Base-by-base conservation (phyloP, 140 eudicot species). In the Stevia rebaudiana region DNA sequence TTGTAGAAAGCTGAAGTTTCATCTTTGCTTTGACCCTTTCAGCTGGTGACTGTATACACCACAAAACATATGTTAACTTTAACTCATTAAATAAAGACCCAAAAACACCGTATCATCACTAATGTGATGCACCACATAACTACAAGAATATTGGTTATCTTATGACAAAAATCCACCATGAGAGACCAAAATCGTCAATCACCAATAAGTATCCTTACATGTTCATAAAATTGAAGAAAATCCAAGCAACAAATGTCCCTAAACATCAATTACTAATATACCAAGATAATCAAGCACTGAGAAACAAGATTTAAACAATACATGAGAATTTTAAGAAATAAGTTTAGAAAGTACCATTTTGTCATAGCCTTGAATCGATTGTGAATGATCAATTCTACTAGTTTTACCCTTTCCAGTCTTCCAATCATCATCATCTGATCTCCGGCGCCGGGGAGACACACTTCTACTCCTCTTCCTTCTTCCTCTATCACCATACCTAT, bases 11-110 rank as follows among this genome's bases (percentile, higher is more conserved):
- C 80, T 91, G 98, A 64, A 81, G 82, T 70, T 91, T 85, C 95
- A 91, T 91, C 87, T 88, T 91, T 28, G 95, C 96, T 78, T 83
- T 91, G 75, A 91, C 98, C 75, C 85, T 85, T 78, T 85, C 90
- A 19, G 98, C 95, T 39, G 98, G 89, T 30, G 96, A 62, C 98
- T 91, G 64, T 56, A 55, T 16, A 47, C 79, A 81, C 36, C 79
- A 68, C 10, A 35, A 67, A 67, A 13, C 44, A 72, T 1, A 36
- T 15, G 22, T 65, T 36, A 64, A 53, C 18, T 52, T 39, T 21
- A 1, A 1, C 43, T 68, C 1, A 13, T 42, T 68, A 10, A 25
- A 13, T 52, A n/a, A n/a, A n/a, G n/a, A 39, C 17, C 19, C 49
- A n/a, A 44, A 43, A 35, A 66, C n/a, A n/a, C n/a, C n/a, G n/a